Evolutionary conservation across 1,139 yeast species (phyloP), one percentile per base, ranked within the genome.

Genomic region (Pneumocystis canis): DNA sequence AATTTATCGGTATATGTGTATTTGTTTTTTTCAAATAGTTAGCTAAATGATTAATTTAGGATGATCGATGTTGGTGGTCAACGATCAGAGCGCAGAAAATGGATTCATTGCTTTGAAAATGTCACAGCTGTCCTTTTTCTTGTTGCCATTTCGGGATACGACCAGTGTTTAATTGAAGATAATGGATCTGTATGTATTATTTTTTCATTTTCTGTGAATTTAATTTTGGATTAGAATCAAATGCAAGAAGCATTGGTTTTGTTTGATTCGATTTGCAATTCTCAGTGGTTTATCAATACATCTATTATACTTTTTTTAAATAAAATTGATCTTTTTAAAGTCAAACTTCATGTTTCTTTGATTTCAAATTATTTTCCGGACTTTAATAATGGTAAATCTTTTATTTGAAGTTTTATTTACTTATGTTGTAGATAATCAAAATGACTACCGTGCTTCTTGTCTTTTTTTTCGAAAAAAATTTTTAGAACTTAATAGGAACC

Each of bases 1-100:
- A 63, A 83, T 63, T 14, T 67, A 67, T 59, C 67, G 69, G 54
- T 57, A 7, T 20, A 30, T 11, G 18, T 18, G 2, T 39, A 30
- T 20, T 30, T 18, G 3, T 9, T 4, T 57, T 9, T 7, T 16
- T 20, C 14, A 14, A 14, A 14, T 18, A 30, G 2, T 5, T 41
- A n/a, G 9, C 16, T 25, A 25, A 35, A 60, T 37, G 30, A 30
- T 57, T 31, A 18, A 16, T 33, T 20, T 30, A 62, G 62, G 25
- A 88, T 94, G 60, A 77, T 89, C 64, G 99, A 92, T 76, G 97
- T 96, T 5, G 99, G 99, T 61, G 99, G 99, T 1, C 98, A 92
- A 75, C 78, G 98, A 65, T 83, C 90, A 57, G 98, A 92, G 74
- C 80, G 98, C 64, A 84, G 85, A 68, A 92, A 92, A 72, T 92